These are phyloP conservation scores for Saccharum hybrid DNA, from an alignment of 202 grass and related monocot genomes.

Conservation along the genomic window DNA sequence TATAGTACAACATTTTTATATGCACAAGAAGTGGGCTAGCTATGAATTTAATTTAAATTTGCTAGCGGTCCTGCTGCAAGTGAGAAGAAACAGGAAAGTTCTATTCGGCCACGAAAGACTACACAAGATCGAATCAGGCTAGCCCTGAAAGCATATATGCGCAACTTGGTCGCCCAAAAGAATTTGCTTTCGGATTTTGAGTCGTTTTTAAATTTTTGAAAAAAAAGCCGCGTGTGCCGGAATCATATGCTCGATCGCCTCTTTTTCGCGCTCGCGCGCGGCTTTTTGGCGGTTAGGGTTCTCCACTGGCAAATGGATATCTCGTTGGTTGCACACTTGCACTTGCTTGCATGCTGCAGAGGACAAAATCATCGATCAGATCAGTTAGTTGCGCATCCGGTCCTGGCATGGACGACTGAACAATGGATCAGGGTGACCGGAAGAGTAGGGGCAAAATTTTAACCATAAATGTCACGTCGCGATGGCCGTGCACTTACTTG, in stretches of 20 bases:
- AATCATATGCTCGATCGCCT: slow-evolving; percentile 44
- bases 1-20: background rate
- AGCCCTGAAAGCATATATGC: background rate
- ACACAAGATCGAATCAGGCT: slow-evolving; percentile 47
- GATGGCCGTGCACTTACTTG: background rate
- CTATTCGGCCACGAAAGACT: slow-evolving; percentile 35
- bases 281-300: slow-evolving; percentile 58
- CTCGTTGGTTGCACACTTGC: slow-evolving; percentile 38
- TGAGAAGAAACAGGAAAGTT: slow-evolving; percentile 56
- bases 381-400: background rate
- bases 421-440: slow-evolving; percentile 4
- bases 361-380: slow-evolving; percentile 23
- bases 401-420: background rate
- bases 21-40: background rate
- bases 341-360: slow-evolving; percentile 12
- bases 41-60: slow-evolving; percentile 31
- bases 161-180: slow-evolving; percentile 19
- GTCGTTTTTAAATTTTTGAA: background rate
- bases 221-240: slow-evolving; percentile 13
- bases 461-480: slow-evolving; percentile 41
- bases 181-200: slow-evolving; percentile 42
- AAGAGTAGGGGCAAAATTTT: slow-evolving; percentile 26
- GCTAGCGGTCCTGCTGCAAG: slow-evolving; percentile 18
- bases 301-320: slow-evolving; percentile 56
- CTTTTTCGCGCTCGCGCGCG: background rate